Evolutionary conservation across 257 asterid species (phyloP).

Genomic region (Solanum microdontum): DNA sequence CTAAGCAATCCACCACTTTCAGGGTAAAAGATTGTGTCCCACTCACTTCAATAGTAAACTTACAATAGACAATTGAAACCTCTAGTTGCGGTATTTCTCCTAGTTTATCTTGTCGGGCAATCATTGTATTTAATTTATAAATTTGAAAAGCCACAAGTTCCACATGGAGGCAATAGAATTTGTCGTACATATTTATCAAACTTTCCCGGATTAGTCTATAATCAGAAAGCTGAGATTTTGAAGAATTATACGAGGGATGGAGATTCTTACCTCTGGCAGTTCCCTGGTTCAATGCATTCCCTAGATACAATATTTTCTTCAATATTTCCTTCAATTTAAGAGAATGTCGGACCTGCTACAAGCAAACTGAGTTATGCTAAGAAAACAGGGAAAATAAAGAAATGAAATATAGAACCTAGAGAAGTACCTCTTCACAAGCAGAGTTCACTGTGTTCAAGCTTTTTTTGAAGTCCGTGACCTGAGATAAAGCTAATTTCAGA

Average conservation of each 20-base stretch:
- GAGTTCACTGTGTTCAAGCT: conserved; percentile 76
- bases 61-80: background rate
- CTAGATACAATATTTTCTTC: conserved; percentile 77
- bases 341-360: conserved; percentile 78
- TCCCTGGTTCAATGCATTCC: conserved; percentile 95
- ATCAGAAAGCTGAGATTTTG: background rate
- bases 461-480: conserved; percentile 76
- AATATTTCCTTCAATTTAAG: conserved; percentile 80
- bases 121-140: background rate
- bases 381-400: background rate
- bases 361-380: conserved; percentile 6
- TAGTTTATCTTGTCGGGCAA: background rate
- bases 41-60: background rate
- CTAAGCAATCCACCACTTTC: background rate
- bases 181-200: background rate
- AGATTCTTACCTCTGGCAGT: conserved; percentile 86
- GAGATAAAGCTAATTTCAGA: conserved; percentile 21
- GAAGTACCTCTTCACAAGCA: conserved; percentile 90
- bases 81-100: background rate
- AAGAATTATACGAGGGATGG: background rate
- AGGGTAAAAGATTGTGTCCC: background rate
- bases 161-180: background rate
- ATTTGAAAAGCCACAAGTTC: background rate
- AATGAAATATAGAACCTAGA: background rate
- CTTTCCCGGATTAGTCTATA: background rate